Conservation (phyloP, 768 basidiomycete species). For the Hygrocybe punicea region DNA sequence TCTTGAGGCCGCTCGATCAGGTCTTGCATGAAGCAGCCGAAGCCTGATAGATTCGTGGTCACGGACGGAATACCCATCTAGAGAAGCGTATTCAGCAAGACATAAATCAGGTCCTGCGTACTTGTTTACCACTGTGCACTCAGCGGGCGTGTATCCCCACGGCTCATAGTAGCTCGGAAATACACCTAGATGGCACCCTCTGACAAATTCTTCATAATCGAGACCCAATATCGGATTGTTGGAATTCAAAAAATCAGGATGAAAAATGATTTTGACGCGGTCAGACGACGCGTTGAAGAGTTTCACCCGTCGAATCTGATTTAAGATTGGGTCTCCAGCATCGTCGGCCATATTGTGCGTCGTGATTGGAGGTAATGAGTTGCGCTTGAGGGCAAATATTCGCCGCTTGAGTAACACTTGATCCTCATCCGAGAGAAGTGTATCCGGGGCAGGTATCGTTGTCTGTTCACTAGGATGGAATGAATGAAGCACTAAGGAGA, state of each 20-base stretch:
- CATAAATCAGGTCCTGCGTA: background rate
- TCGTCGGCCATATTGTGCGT: constrained; percentile 99
- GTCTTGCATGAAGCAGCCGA: constrained; percentile 98
- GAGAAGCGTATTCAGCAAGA: constrained; percentile 8
- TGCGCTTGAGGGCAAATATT: constrained; percentile 93
- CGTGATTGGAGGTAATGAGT: constrained; percentile 91
- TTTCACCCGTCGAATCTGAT: constrained; percentile 89
- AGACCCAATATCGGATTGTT: constrained; percentile 97
- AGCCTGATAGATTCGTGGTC: constrained; percentile 96
- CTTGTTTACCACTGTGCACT: constrained; percentile 90
- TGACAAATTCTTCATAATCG: constrained; percentile 98
- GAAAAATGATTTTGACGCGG: constrained; percentile 96
- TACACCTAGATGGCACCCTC: constrained; percentile 96
- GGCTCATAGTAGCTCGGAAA: constrained; percentile 98
- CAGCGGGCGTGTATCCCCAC: constrained; percentile 96
- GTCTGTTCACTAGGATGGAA: constrained; percentile 58
- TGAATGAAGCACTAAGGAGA: background rate
- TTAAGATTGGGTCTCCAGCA: constrained; percentile 85
- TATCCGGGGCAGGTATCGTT: constrained; percentile 66
- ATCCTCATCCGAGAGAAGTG: constrained; percentile 86
- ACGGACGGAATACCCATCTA: constrained; percentile 98
- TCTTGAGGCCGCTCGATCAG: constrained; percentile 91
- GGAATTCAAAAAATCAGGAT: constrained; percentile 96
- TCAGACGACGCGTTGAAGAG: constrained; percentile 87
- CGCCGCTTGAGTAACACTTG: constrained; percentile 92